Evolutionary conservation across 2,329 filamentous ascomycete genomes (phyloP), one percentile per base, ranked within the genome.

Genomic region (Cryphonectria naterciae): DNA sequence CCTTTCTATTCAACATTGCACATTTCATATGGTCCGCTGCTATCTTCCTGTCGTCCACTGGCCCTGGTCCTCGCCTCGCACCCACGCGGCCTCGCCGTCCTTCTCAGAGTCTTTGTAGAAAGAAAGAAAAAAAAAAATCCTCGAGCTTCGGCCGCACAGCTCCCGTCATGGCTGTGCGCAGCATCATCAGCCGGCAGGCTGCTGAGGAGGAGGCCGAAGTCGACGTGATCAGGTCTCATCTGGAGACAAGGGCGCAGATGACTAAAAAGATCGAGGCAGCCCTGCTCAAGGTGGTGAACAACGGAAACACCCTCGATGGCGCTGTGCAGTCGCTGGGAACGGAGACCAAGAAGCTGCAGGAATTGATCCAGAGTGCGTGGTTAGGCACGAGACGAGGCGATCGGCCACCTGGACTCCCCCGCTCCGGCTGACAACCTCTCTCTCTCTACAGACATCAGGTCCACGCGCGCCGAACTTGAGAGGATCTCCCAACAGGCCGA

Each of bases 241-340:
- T 98, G 73, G 94, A 97, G 76, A 98, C 97, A 87, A 97, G 97
- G 76, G 92, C 94, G 72, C 90, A 94, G 78, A 87, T 98, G 79
- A 97, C 94, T 43, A 97, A 96, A 84, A 97, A 97, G 85, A 98
- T 99, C 69, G 93, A 97, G 81, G 92, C 93, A 39, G 97, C 93
- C 67, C 87, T 98, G 75, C 88, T 90, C 52, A 89, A 95, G 69
- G 86, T 99, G 46, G 94, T 98, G 77, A 89, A 91, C 52, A 97
- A 93, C 68, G 96, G 95, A 25, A 94, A 94, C 82, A 95, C 92
- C 72, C 94, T 98, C 28, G 92, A 94, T 77, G 93, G 97, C 78
- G 95, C 97, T 15, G 94, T 97, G 69, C 94, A 94, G 0, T 96
- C 96, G 11, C 91, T 99, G 58, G 97, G 95, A 78, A 93, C 92